phyloP scores from a whole-genome alignment of 768 basidiomycete species.

The Leccinum obscurum region DNA sequence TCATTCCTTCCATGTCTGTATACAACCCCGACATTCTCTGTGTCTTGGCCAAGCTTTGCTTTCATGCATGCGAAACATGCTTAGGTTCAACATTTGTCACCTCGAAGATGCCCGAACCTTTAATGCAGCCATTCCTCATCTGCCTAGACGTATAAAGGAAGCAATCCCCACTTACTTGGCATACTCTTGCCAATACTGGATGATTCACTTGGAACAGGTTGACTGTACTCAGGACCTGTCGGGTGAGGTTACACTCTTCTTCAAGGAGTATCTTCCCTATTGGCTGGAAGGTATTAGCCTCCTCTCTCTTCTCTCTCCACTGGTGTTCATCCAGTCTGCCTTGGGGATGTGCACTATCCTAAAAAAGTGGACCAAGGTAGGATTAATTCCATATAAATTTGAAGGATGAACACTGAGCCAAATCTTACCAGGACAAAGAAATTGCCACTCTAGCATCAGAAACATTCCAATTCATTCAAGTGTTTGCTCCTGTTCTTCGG shows the following conservation, averaged over 20 bases:
- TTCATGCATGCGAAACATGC: not conserved
- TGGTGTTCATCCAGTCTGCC: not conserved
- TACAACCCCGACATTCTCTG: not conserved
- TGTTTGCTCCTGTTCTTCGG: not conserved
- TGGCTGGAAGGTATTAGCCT: not conserved
- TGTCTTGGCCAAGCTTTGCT: not conserved
- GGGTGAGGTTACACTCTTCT: not conserved
- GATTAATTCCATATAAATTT: not conserved
- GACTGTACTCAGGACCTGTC: not conserved
- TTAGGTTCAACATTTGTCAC: not conserved
- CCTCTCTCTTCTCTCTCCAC: not conserved
- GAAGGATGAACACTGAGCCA: not conserved
- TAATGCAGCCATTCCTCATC: not conserved
- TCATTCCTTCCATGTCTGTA: not conserved
- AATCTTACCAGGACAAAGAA: not conserved
- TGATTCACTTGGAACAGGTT: not conserved
- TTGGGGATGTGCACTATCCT: not conserved
- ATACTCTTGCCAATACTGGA: not conserved
- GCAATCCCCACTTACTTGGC: not conserved
- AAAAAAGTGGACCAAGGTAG: not conserved
- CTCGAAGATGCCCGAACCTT: not conserved
- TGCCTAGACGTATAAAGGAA: not conserved
- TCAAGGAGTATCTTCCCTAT: not conserved
- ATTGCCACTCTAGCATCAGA: slow-evolving; percentile 2
- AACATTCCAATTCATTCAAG: slow-evolving; percentile 6